Base-by-base conservation (phyloP, 2,329 filamentous ascomycete species). In the Microthyrium microscopicum region DNA sequence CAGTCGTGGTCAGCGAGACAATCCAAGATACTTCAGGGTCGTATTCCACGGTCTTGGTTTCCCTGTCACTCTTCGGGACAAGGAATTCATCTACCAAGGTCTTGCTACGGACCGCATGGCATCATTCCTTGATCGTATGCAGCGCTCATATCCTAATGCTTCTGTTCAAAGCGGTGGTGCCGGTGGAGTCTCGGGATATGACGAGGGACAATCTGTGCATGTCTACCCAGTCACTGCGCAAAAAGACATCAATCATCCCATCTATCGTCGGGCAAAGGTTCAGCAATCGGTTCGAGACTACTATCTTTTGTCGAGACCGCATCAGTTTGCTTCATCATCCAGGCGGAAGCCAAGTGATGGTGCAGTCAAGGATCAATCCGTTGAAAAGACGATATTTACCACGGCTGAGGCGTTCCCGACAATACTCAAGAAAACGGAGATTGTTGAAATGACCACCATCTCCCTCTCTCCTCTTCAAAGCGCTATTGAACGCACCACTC, bases 61-160 rank as follows among this genome's bases (percentile, higher is more conserved):
- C 54, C 81, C 85, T 1, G 48, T 72, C 2, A 77, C 68, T 31
- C 54, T 95, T 16, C 70, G 84, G 33, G 84, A 94, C 53, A 93
- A 93, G 57, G 77, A 87, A 38, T 95, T 83, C 53, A 77, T 95
- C 35, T 92, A 91, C 45, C 83, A 95, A 54, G 84, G 81, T 1
- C 70, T 73, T 2, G 66, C 77, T 1, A 73, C 64, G 5, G 87
- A 95, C 54, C 71, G 79, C 16, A 73, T 82, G 26, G 71, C 74
- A 1, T 75, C 73, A 4, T 95, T 95, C 46, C 82, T 81, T 2
- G 85, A 94, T 50, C 77, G 82, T 31, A 82, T 95, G 70, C 85
- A 91, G 49, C 78, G 85, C 51, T 77, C 91, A 46, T 83, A 92
- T 48, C 87, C 85, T 3, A 64, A 77, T 2, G 85, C 87, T 3